Evolutionary conservation across 2,329 filamentous ascomycete genomes (phyloP), one percentile per base, ranked within the genome.

Genomic region (Kalaharituber pfeilii): DNA sequence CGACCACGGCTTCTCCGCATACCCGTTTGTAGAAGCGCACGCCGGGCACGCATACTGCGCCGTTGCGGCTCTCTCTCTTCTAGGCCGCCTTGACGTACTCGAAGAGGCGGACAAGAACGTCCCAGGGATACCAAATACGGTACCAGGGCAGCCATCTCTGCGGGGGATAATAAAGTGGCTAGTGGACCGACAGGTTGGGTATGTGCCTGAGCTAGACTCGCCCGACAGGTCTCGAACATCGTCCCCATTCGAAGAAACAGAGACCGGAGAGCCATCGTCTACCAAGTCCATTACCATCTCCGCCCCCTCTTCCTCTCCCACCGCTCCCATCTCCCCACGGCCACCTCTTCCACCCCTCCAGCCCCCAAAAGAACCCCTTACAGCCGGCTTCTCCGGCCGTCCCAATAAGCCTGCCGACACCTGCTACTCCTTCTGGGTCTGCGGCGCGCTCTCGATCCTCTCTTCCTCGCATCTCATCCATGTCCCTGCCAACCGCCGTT

Each of bases 401-500:
- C 80, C 79, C 66, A 95, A 94, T 71, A 98, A 98, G 68, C 75
- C 81, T 49, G 84, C 85, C 8, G 91, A 98, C 69, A 96, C 91
- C 0, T 98, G 91, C 69, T 98, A 98, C 68, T 82, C 80, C 22
- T 98, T 89, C 73, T 98, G 91, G 91, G 86, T 85, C 0, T 75
- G 76, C 3, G 86, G 27, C 51, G 53, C 42, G 33, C 59, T 60
- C 2, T 58, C 81, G 72, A 77, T 84, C 62, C 70, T 84, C 9
- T 73, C 75, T 27, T 69, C 75, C 54, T 68, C 73, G 11, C 66
- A 74, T 1, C 69, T 87, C n/a, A 68, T 86, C 26, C 73, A 81
- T 55, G 67, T 69, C 4, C 65, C 67, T 9, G 74, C 80, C 0
- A 79, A 83, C 45, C 78, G 86, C n/a, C 75, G 76, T 50, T 96